phyloP scores from a whole-genome alignment of 2,329 filamentous ascomycete genomes.

The Venturia aucupariae region DNA sequence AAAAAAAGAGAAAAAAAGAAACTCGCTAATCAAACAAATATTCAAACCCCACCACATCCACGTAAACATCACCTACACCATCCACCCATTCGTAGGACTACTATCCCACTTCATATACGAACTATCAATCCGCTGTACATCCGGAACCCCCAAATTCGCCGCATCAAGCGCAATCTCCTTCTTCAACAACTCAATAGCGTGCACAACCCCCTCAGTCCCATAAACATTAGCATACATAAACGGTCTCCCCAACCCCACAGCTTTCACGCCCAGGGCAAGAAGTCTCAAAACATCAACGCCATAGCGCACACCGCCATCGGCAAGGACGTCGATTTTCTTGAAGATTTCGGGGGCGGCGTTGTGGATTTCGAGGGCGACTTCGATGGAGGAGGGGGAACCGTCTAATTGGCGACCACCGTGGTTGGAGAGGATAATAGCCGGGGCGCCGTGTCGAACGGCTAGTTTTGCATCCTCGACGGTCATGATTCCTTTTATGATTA shows the following conservation, averaged over 20 bases:
- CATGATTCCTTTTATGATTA: slow-evolving; percentile 93
- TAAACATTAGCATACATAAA: slow-evolving; percentile 46
- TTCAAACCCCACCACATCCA: too few relatives aligned
- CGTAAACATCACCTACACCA: background rate
- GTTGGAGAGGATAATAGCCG: slow-evolving; percentile 90
- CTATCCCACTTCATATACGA: background rate
- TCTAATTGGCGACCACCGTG: slow-evolving; percentile 93
- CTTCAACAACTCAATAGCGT: slow-evolving; percentile 43
- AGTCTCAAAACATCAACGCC: slow-evolving; percentile 94
- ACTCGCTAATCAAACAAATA: too few relatives aligned
- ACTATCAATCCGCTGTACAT: slow-evolving; percentile 23
- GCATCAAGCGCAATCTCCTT: slow-evolving; percentile 36
- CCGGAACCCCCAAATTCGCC: slow-evolving; percentile 25
- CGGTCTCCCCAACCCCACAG: slow-evolving; percentile 55
- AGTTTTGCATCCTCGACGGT: slow-evolving; percentile 87
- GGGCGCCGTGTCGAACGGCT: slow-evolving; percentile 62
- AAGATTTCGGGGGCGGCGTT: slow-evolving; percentile 50
- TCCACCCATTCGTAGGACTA: background rate
- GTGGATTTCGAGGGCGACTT: slow-evolving; percentile 92
- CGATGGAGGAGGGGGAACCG: slow-evolving; percentile 80
- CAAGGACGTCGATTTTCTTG: slow-evolving; percentile 64
- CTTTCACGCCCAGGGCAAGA: slow-evolving; percentile 80
- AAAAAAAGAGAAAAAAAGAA: too few relatives aligned
- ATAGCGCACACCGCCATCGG: slow-evolving; percentile 84
- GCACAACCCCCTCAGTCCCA: slow-evolving; percentile 53